Percentiles rank a stretch among this genome's conserved stretches.
phyloP scores from a whole-genome alignment of 2,329 filamentous ascomycete species.

The Alternaria panax region DNA sequence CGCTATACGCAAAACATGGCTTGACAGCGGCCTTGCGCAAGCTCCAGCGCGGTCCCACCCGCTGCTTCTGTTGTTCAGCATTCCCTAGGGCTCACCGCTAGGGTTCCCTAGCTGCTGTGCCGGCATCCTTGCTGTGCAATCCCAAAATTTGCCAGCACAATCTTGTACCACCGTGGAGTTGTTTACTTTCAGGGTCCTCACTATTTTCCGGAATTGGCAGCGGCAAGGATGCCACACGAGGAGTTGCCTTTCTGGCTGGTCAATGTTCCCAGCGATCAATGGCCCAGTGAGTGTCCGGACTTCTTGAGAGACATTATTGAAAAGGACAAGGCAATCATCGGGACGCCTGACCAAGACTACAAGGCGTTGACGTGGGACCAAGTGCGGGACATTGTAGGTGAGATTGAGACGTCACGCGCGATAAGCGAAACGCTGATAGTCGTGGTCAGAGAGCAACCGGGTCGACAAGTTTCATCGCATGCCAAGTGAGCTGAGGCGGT shows the following conservation, averaged over 20 bases:
- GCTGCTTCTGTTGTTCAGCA: conserved; percentile 16
- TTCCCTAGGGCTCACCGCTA: conserved; percentile 9
- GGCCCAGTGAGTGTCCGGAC: conserved; percentile 72
- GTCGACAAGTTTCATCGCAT: conserved; percentile 79
- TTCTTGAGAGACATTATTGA: conserved; percentile 69
- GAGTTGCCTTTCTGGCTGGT: conserved; percentile 78
- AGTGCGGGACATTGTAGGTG: conserved; percentile 65
- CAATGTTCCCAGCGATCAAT: conserved; percentile 72
- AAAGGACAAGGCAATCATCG: conserved; percentile 75
- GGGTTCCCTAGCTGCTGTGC: conserved; percentile 6
- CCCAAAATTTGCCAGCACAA: conserved; percentile 7
- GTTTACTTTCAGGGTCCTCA: background rate
- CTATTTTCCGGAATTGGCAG: conserved; percentile 1
- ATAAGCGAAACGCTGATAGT: conserved; percentile 13
- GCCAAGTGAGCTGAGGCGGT: conserved; percentile 79
- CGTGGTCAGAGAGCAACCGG: conserved; percentile 63
- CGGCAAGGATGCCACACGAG: conserved; percentile 13
- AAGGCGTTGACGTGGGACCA: conserved; percentile 71
- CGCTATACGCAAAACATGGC: conserved; percentile 24
- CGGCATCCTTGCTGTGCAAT: conserved; percentile 21
- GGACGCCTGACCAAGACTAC: conserved; percentile 73
- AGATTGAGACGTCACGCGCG: conserved; percentile 9
- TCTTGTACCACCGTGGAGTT: conserved; percentile 2
- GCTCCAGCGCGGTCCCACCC: conserved; percentile 21
- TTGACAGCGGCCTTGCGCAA: conserved; percentile 4